phyloP scores from a whole-genome alignment of 2,329 filamentous ascomycete genomes.

The Septoria linicola region DNA sequence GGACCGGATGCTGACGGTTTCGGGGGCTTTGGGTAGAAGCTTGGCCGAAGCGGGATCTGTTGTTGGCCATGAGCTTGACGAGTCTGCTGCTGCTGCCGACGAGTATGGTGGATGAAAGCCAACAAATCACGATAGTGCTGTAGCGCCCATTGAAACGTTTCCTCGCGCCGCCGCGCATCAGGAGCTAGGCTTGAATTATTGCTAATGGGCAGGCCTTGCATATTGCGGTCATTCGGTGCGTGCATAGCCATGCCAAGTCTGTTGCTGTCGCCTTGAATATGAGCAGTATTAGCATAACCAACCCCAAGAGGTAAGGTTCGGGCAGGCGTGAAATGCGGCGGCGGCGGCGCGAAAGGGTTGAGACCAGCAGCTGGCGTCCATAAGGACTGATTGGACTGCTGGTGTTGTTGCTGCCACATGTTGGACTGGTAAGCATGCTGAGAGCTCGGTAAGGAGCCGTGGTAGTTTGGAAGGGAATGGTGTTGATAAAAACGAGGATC shows the following conservation, averaged over 20 bases:
- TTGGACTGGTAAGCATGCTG: slow-evolving; percentile 24
- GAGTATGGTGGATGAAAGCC: slow-evolving; percentile 48
- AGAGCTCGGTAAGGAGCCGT: slow-evolving; percentile 23
- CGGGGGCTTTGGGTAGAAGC: slow-evolving; percentile 62
- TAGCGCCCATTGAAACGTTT: slow-evolving; percentile 48
- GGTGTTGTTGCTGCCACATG: slow-evolving; percentile 27
- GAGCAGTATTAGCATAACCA: slow-evolving; percentile 1
- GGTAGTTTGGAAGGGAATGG: slow-evolving; percentile 23
- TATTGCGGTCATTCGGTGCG: neutral
- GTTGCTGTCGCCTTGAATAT: neutral
- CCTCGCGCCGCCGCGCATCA: slow-evolving; percentile 46
- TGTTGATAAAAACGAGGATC: slow-evolving; percentile 50
- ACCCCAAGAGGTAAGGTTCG: slow-evolving; percentile 1
- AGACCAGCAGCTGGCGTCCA: slow-evolving; percentile 14
- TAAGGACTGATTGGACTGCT: slow-evolving; percentile 13
- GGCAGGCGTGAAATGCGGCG: slow-evolving; percentile 4
- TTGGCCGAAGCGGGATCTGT: slow-evolving; percentile 51
- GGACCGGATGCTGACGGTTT: slow-evolving; percentile 56
- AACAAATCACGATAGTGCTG: slow-evolving; percentile 52
- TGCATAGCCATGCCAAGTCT: slow-evolving; percentile 7
- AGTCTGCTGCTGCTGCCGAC: slow-evolving; percentile 42
- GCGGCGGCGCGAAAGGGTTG: slow-evolving; percentile 19
- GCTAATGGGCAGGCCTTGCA: neutral
- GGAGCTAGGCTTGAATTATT: slow-evolving; percentile 24
- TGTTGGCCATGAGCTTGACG: slow-evolving; percentile 43